Conservation (phyloP, 2,329 filamentous ascomycete genomes). For the Coniochaeta hoffmannii region DNA sequence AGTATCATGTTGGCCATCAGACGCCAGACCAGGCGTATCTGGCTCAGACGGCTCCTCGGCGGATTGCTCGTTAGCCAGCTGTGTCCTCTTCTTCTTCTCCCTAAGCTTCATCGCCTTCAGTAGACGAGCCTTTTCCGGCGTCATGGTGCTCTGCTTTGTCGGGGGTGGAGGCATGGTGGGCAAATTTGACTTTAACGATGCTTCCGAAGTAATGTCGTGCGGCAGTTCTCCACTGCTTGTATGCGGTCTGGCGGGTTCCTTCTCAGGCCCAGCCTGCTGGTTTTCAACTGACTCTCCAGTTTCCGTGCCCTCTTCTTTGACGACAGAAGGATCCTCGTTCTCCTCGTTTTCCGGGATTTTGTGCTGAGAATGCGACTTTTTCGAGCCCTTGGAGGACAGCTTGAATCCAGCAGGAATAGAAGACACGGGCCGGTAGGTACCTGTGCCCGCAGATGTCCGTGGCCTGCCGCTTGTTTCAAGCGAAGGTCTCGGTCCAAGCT, state of each 20-base stretch:
- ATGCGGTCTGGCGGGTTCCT: conserved; percentile 22
- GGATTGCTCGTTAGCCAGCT: background rate
- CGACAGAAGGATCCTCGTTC: background rate
- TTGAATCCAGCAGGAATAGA: conserved; percentile 77
- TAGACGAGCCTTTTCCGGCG: conserved; percentile 81
- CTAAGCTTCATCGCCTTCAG: conserved; percentile 92
- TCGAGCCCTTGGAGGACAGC: conserved; percentile 51
- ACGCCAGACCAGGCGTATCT: conserved; percentile 10
- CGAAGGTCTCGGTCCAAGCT: conserved; percentile 80
- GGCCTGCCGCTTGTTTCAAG: conserved; percentile 54
- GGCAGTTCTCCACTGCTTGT: conserved; percentile 27
- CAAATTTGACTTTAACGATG: conserved; percentile 31
- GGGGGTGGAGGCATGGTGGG: conserved; percentile 30
- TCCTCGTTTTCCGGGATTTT: conserved; percentile 7
- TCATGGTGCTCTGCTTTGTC: conserved; percentile 48
- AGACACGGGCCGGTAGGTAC: conserved; percentile 63
- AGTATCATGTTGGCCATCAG: conserved; percentile 28
- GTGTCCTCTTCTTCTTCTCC: conserved; percentile 58
- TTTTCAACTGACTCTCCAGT: background rate
- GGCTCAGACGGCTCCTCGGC: conserved; percentile 17
- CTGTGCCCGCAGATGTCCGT: conserved; percentile 51
- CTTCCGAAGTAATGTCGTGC: conserved; percentile 34
- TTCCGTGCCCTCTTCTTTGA: background rate
- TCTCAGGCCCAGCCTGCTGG: conserved; percentile 17
- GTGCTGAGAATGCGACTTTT: conserved; percentile 37